Evolutionary conservation across 1,139 yeast genomes (phyloP), one percentile per base, ranked within the genome.

Genomic region (Hemisphaericaspora xylofermentans): DNA sequence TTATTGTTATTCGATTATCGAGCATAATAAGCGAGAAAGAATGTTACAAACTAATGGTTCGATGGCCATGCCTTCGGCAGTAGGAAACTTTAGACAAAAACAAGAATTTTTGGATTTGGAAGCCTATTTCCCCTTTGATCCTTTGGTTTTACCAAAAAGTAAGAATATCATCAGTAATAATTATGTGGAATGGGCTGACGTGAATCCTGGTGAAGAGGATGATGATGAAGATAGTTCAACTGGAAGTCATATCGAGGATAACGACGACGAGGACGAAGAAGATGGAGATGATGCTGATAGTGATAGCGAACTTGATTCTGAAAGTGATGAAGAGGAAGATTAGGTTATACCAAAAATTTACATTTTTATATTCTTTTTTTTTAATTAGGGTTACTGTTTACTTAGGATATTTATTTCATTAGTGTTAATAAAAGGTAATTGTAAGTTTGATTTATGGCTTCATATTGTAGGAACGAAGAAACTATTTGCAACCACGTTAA

Each of bases 71-170:
- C 69, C 68, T 25, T 58, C 68, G 3, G 55, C 68, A 0, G 61
- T 64, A 22, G 66, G 70, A 1, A 67, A 68, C 35, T 76, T 80
- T 48, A 69, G 60, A 42, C 76, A 66, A 47, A 78, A 78, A 55
- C 93, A 86, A 58, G 96, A 89, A 56, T 88, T 88, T 58, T 77
- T 87, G 50, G 95, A 88, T 58, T 68, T 89, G 42, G 96, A 89
- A 59, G 91, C 94, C 12, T 93, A 88, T 60, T 93, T 93, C 64
- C 98, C 98, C 10, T 93, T 88, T 60, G 98, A 93, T 66, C 98
- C 98, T 1, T 66, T 93, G 49, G 80, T 86, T 39, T 73, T 93
- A 48, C 86, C 84, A 35, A 64, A 63, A 17, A 76, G 88, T 42
- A 80, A 81, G 51, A 64, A 63, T 29, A 46, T 65, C 18, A 68